Evolutionary conservation across 306 rosid genomes (phyloP).

Genomic region (Lagenaria siceraria): DNA sequence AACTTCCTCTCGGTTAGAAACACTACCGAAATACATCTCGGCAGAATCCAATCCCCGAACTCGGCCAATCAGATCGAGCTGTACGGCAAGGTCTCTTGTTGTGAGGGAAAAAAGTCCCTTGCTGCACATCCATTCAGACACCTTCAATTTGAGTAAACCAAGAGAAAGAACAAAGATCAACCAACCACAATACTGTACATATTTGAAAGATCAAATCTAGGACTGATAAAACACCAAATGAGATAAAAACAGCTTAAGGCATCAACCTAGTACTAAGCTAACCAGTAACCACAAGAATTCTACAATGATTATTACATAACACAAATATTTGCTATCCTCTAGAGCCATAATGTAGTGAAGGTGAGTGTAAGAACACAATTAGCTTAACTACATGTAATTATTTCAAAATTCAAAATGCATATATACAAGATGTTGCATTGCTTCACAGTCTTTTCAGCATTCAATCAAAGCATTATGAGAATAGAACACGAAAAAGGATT

Average conservation of each 20-base stretch:
- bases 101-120: constrained; percentile 25
- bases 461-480: not conserved
- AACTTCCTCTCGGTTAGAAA: constrained; percentile 31
- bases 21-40: constrained; percentile 42
- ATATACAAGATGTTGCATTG: not conserved
- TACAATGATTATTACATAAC: not conserved
- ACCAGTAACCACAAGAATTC: not conserved
- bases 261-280: not conserved
- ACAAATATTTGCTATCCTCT: not conserved
- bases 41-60: constrained; percentile 48
- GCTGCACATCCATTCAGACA: constrained; percentile 65
- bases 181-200: not conserved
- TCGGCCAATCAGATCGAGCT: constrained; percentile 45
- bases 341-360: not conserved
- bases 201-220: not conserved
- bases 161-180: not conserved
- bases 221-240: not conserved
- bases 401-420: not conserved
- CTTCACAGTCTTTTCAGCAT: not conserved
- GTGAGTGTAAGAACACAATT: not conserved
- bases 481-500: not conserved
- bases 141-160: constrained; percentile 17
- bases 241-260: not conserved
- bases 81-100: constrained; percentile 41
- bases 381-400: not conserved